Conservation (phyloP, 306 rosid genomes). For the Quercus glauca region DNA sequence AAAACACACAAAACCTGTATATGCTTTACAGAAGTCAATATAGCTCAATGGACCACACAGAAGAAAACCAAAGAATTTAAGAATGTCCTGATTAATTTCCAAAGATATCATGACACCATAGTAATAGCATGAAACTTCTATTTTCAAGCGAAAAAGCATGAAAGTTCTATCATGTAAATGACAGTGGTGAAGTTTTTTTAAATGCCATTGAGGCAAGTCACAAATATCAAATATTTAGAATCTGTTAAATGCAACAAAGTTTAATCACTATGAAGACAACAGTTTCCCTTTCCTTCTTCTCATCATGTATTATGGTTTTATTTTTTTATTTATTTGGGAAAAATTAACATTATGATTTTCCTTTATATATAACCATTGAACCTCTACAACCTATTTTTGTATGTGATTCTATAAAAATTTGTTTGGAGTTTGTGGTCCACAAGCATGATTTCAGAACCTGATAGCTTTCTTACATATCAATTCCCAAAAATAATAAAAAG, state of each 20-base stretch:
- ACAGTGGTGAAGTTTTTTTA: background rate
- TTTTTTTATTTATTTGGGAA: background rate
- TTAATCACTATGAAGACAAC: background rate
- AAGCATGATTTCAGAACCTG: too few relatives aligned
- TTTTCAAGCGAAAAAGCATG: too few relatives aligned
- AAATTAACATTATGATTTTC: background rate
- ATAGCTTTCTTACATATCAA: too few relatives aligned
- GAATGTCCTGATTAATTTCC: background rate
- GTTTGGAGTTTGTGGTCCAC: background rate
- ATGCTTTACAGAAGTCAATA: background rate
- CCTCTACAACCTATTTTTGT: background rate
- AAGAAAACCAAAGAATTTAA: background rate
- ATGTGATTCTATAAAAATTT: background rate
- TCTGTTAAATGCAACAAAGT: background rate
- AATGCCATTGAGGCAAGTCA: background rate
- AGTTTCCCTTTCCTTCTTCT: background rate
- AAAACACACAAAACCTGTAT: background rate
- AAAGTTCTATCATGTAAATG: background rate
- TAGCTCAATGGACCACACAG: background rate
- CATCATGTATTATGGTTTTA: background rate
- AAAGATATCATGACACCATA: background rate
- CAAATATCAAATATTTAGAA: background rate
- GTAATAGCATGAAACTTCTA: background rate
- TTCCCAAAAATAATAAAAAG: too few relatives aligned
- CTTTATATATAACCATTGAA: background rate